Percentiles rank a stretch among this genome's conserved stretches.
Conservation (phyloP, 164 flowering plant species). For the Liquidambar formosana region DNA sequence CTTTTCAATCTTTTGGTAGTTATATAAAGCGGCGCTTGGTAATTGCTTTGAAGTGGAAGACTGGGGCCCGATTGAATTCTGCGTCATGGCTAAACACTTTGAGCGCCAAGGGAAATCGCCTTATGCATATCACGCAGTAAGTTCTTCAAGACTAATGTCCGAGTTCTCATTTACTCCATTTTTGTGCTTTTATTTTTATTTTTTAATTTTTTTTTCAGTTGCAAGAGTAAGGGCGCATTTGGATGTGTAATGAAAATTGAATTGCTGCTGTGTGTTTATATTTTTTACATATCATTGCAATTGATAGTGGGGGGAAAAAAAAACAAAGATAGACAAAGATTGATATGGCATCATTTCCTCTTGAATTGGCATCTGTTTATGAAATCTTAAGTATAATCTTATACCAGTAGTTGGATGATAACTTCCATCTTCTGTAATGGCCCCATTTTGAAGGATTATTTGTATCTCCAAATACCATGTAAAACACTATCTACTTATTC, state of each 20-base stretch:
- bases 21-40: conserved; percentile 88
- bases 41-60: conserved; percentile 90
- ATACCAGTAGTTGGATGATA: no score
- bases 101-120: conserved; percentile 95
- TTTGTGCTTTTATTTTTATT: background rate
- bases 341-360: no score
- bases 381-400: no score
- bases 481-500: no score
- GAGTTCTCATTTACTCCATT: background rate
- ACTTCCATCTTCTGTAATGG: no score
- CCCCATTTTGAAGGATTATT: no score
- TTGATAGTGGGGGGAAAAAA: no score
- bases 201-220: background rate
- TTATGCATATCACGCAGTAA: conserved; percentile 90
- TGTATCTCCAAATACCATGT: no score
- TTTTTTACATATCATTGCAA: no score
- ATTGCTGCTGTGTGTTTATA: background rate
- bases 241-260: background rate
- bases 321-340: no score
- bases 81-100: conserved; percentile 89
- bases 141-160: conserved; percentile 18
- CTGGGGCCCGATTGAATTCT: conserved; percentile 89
- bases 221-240: background rate
- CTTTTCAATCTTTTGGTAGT: conserved; percentile 32
- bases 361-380: no score